Evolutionary conservation across 345 rosid genomes (phyloP).

Genomic region (Ceriops decandra): DNA sequence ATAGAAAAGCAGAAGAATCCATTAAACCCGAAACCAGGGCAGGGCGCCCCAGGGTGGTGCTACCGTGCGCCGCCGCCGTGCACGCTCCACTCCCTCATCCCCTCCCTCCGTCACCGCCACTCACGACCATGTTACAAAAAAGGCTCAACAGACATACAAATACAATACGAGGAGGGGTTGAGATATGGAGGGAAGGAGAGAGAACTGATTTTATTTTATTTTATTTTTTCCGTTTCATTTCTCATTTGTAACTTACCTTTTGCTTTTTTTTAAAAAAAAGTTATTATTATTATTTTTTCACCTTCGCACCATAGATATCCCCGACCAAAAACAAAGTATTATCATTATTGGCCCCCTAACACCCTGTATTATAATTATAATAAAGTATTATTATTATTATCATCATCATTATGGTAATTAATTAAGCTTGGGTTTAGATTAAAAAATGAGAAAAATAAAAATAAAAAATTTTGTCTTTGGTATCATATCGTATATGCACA

Average conservation of each 20-base stretch:
- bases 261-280: conserved; percentile 3
- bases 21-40: conserved; percentile 27
- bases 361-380: too few species aligned
- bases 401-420: too few species aligned
- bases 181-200: conserved; percentile 7
- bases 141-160: conserved; percentile 11
- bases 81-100: conserved; percentile 30
- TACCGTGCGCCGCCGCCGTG: conserved; percentile 57
- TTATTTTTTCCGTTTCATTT: too few species aligned
- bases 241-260: conserved; percentile 4
- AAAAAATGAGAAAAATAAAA: too few species aligned
- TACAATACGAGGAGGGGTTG: neutral
- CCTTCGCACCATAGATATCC: conserved; percentile 45
- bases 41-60: conserved; percentile 26
- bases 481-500: too few species aligned
- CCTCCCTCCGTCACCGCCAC: conserved; percentile 15
- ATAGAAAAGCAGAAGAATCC: conserved; percentile 31
- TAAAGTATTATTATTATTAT: too few species aligned
- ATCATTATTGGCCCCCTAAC: neutral
- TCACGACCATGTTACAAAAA: conserved; percentile 5
- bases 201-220: too few species aligned
- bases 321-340: conserved; percentile 8
- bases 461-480: neutral
- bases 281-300: conserved; percentile 5
- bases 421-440: too few species aligned